A percentile compares a stretch with the other conserved stretches of the same genome.
phyloP scores from a whole-genome alignment of 164 flowering plant species.

The Santalum album region DNA sequence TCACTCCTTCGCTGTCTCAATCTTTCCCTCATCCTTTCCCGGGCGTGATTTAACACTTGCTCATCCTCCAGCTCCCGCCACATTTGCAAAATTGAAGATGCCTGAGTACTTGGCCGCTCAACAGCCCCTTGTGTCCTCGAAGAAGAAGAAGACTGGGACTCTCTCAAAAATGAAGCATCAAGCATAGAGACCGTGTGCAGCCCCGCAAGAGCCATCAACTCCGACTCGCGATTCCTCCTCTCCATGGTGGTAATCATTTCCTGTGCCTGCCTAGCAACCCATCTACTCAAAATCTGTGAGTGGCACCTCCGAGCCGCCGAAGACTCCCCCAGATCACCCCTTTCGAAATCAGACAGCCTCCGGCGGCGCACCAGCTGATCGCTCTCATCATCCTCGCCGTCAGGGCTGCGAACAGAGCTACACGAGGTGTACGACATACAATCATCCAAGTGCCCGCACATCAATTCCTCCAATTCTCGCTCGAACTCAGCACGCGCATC shows the following conservation, averaged over 20 bases:
- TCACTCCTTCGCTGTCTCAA: constrained; percentile 58
- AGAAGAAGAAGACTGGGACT: constrained; percentile 63
- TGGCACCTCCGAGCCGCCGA: constrained; percentile 89
- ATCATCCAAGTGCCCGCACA: constrained; percentile 79
- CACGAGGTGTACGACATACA: constrained; percentile 79
- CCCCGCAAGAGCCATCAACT: constrained; percentile 91
- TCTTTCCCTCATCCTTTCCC: constrained; percentile 67
- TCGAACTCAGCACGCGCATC: constrained; percentile 56
- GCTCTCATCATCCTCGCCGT: constrained; percentile 73
- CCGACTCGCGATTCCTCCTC: constrained; percentile 86
- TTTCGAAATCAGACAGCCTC: constrained; percentile 80
- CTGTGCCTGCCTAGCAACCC: constrained; percentile 97
- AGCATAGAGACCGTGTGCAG: constrained; percentile 72
- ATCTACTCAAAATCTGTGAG: constrained; percentile 75
- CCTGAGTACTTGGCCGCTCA: constrained; percentile 73
- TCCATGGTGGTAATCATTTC: constrained; percentile 97
- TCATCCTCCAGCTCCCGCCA: constrained; percentile 99
- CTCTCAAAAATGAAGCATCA: constrained; percentile 74
- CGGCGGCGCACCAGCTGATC: constrained; percentile 79
- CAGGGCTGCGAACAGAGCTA: constrained; percentile 51
- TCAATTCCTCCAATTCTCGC: constrained; percentile 75
- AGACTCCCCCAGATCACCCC: constrained; percentile 90
- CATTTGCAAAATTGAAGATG: constrained; percentile 86
- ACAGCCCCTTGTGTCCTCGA: constrained; percentile 63
- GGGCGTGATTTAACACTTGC: constrained; percentile 59